A percentile compares a stretch with the other conserved stretches of the same genome.
phyloP scores from a whole-genome alignment of 1,284 basidiomycete genomes.

The Puccinia horiana region DNA sequence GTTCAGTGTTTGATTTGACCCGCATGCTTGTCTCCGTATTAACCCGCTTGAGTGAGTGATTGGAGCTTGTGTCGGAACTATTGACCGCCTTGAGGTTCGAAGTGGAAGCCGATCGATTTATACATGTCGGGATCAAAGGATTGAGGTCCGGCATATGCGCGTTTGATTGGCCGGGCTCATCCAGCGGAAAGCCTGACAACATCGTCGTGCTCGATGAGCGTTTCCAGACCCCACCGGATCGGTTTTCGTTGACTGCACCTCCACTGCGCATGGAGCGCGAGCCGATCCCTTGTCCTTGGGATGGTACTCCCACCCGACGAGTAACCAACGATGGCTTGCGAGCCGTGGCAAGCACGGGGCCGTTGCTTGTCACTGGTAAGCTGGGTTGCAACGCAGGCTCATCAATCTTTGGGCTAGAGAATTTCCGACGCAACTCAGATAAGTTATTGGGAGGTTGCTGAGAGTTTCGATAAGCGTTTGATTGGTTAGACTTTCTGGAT shows the following conservation, averaged over 20 bases:
- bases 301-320: conserved; percentile 15
- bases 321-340: conserved; percentile 35
- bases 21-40: conserved; percentile 40
- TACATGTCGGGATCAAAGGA: background rate
- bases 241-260: conserved; percentile 7
- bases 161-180: background rate
- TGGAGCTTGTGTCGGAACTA: background rate
- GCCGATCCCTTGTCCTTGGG: background rate
- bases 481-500: background rate
- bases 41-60: background rate
- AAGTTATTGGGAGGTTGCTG: conserved; percentile 18
- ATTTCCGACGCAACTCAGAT: conserved; percentile 34
- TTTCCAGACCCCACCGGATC: conserved; percentile 25
- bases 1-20: conserved; percentile 44
- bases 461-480: background rate
- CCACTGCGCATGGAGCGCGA: conserved; percentile 2
- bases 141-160: background rate
- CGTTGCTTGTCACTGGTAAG: background rate
- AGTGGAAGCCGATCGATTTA: conserved; percentile 37
- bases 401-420: conserved; percentile 18
- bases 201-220: background rate
- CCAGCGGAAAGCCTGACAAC: background rate
- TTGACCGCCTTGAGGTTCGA: conserved; percentile 29
- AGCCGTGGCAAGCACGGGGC: background rate
- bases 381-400: background rate